A percentile compares a stretch with the other conserved stretches of the same genome.
These are phyloP conservation scores for Vararia minispora DNA, from an alignment of 768 basidiomycete species.

Conservation along the genomic window DNA sequence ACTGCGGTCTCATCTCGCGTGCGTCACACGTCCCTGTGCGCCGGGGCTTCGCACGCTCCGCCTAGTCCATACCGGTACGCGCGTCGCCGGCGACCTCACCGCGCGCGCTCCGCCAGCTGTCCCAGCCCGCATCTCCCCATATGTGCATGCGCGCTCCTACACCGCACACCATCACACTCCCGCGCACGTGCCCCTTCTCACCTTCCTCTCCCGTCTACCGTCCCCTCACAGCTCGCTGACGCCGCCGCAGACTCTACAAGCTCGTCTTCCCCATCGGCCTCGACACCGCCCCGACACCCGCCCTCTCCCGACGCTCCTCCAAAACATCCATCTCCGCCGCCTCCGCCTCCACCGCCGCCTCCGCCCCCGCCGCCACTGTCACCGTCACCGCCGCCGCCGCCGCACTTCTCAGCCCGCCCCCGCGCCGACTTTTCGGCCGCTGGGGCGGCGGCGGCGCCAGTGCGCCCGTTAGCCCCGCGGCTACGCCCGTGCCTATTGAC, in stretches of 20 bases:
- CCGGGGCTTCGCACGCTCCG: too few species aligned
- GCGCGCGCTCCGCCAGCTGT: too few species aligned
- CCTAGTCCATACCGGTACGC: too few species aligned
- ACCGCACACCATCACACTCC: too few species aligned
- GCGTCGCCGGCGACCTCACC: too few species aligned
- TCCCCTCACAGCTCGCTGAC: slow-evolving; percentile 3
- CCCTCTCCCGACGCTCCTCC: slow-evolving; percentile 26
- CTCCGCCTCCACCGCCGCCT: slow-evolving; percentile 4
- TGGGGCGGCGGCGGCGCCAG: slow-evolving; percentile 14
- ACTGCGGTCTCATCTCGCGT: too few species aligned
- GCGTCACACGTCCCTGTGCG: too few species aligned
- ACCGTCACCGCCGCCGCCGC: slow-evolving; percentile 2
- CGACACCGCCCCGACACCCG: slow-evolving; percentile 30
- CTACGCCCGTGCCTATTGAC: slow-evolving; percentile 3
- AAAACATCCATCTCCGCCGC: slow-evolving; percentile 20
- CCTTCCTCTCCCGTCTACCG: neutral
- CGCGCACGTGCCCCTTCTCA: too few species aligned
- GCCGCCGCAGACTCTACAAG: slow-evolving; percentile 41
- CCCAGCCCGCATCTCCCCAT: too few species aligned
- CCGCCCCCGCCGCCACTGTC: slow-evolving; percentile 14
- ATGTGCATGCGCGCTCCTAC: too few species aligned
- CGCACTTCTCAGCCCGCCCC: slow-evolving; percentile 9
- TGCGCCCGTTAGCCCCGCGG: slow-evolving; percentile 2
- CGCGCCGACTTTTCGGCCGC: slow-evolving; percentile 21
- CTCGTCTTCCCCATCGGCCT: slow-evolving; percentile 55